A percentile compares a stretch with the other conserved stretches of the same genome.
phyloP scores from a whole-genome alignment of 768 basidiomycete species.

The Termitomyces titanicus region DNA sequence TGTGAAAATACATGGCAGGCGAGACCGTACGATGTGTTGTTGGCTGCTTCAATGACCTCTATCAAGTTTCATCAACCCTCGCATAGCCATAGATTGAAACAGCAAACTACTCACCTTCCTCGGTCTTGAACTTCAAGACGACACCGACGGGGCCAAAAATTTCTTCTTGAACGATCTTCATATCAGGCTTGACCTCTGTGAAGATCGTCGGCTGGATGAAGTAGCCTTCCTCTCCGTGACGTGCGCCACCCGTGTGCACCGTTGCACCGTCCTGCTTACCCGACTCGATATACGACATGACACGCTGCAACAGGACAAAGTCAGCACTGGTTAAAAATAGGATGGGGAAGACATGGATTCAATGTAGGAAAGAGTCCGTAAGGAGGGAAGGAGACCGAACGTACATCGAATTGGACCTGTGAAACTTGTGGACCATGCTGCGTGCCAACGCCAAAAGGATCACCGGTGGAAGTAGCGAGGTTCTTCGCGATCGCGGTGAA shows the following conservation, averaged over 20 bases:
- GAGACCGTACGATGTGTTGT: slow-evolving; percentile 18
- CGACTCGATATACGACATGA: slow-evolving; percentile 72
- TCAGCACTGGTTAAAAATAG: neutral
- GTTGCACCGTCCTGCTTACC: slow-evolving; percentile 71
- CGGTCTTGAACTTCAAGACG: slow-evolving; percentile 65
- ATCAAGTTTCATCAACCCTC: neutral
- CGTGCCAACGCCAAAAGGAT: slow-evolving; percentile 54
- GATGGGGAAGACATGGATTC: neutral
- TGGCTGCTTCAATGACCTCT: slow-evolving; percentile 22
- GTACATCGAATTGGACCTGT: slow-evolving; percentile 61
- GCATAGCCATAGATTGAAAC: slow-evolving; percentile 25
- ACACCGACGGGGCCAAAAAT: slow-evolving; percentile 79
- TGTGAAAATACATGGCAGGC: slow-evolving; percentile 19
- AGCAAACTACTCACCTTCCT: slow-evolving; percentile 28
- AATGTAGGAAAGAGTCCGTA: neutral
- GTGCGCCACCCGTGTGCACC: slow-evolving; percentile 55
- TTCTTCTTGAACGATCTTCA: slow-evolving; percentile 68
- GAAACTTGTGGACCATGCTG: slow-evolving; percentile 76
- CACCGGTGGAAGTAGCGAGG: slow-evolving; percentile 49
- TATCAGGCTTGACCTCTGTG: slow-evolving; percentile 54
- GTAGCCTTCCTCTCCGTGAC: slow-evolving; percentile 59
- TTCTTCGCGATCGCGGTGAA: slow-evolving; percentile 48
- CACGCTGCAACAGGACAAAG: slow-evolving; percentile 37
- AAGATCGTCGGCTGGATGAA: slow-evolving; percentile 73
- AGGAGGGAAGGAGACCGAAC: slow-evolving; percentile 20